A percentile compares a stretch with the other conserved stretches of the same genome.
phyloP scores from a whole-genome alignment of 495 filamentous ascomycete species.

The Penicillium ochrochloron region DNA sequence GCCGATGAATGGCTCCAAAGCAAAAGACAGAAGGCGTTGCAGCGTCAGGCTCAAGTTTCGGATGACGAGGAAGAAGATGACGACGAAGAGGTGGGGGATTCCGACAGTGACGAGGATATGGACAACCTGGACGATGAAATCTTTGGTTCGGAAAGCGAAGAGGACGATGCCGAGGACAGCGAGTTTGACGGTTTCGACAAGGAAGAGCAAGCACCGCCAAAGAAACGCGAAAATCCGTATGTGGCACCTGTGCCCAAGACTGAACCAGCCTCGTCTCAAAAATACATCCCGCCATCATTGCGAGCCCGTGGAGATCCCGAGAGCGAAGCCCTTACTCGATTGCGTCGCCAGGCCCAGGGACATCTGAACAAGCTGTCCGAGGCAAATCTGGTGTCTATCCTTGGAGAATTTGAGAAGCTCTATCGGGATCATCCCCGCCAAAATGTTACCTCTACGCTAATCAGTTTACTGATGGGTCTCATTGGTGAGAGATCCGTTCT shows the following conservation, averaged over 20 bases:
- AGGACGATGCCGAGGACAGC: conserved; percentile 33
- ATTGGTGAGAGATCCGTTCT: conserved; percentile 77
- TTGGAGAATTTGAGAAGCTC: conserved; percentile 78
- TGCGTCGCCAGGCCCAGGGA: conserved; percentile 83
- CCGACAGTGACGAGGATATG: conserved; percentile 37
- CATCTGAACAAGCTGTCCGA: conserved; percentile 92
- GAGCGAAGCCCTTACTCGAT: conserved; percentile 66
- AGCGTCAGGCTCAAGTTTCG: conserved; percentile 38
- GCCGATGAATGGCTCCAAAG: conserved; percentile 61
- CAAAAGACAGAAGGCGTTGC: conserved; percentile 66
- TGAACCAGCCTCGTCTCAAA: conserved; percentile 38
- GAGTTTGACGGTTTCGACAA: conserved; percentile 50
- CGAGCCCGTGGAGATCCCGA: conserved; percentile 65
- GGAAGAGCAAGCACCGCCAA: conserved; percentile 37
- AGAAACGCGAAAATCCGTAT: conserved; percentile 65
- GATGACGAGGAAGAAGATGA: conserved; percentile 26
- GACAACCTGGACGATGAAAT: conserved; percentile 34
- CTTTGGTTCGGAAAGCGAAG: conserved; percentile 35
- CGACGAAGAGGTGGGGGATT: conserved; percentile 31
- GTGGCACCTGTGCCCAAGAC: conserved; percentile 53
- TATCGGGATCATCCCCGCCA: conserved; percentile 82
- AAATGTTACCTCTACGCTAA: conserved; percentile 77
- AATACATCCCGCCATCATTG: conserved; percentile 91
- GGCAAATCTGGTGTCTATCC: conserved; percentile 79
- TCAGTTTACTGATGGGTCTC: conserved; percentile 72